phyloP scores from a whole-genome alignment of 495 filamentous ascomycete genomes.

The Baudoinia panamericana region DNA sequence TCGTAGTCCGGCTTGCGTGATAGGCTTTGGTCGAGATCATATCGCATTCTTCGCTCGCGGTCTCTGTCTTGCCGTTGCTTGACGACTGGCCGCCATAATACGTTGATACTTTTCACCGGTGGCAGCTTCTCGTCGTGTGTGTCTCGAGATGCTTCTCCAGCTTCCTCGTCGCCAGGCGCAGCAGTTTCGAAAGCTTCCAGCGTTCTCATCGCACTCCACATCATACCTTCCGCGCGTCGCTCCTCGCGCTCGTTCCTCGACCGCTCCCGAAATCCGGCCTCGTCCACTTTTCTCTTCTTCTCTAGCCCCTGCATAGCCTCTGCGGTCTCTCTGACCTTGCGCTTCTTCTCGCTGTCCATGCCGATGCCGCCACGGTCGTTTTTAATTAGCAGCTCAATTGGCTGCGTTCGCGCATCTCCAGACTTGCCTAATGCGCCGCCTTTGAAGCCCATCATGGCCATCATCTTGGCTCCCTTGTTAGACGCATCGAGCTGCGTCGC shows the following conservation, averaged over 20 bases:
- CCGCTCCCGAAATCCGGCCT: slow-evolving; percentile 65
- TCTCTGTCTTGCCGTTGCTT: slow-evolving; percentile 57
- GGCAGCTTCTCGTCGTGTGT: background rate
- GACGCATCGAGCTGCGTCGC: slow-evolving; percentile 46
- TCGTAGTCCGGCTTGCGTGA: slow-evolving; percentile 40
- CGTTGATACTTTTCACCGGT: slow-evolving; percentile 48
- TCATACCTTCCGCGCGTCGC: slow-evolving; percentile 49
- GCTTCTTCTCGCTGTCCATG: slow-evolving; percentile 64
- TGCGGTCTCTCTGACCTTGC: slow-evolving; percentile 55
- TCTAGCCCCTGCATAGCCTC: slow-evolving; percentile 37
- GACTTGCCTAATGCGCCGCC: slow-evolving; percentile 57
- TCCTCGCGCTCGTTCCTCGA: slow-evolving; percentile 60
- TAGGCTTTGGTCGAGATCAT: slow-evolving; percentile 56
- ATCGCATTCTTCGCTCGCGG: slow-evolving; percentile 49
- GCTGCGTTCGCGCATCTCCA: slow-evolving; percentile 41
- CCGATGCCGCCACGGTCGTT: slow-evolving; percentile 79
- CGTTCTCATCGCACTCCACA: slow-evolving; percentile 68
- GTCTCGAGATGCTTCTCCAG: slow-evolving; percentile 6
- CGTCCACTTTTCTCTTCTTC: slow-evolving; percentile 54
- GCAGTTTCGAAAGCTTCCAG: slow-evolving; percentile 31
- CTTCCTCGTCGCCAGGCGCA: slow-evolving; percentile 9
- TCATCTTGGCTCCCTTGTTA: slow-evolving; percentile 85
- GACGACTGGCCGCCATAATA: slow-evolving; percentile 68
- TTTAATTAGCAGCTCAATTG: slow-evolving; percentile 56
- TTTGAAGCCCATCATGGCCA: slow-evolving; percentile 90